Evolutionary conservation across 257 asterid genomes (phyloP), one percentile per base, ranked within the genome.

Genomic region (Primulina tabacum): DNA sequence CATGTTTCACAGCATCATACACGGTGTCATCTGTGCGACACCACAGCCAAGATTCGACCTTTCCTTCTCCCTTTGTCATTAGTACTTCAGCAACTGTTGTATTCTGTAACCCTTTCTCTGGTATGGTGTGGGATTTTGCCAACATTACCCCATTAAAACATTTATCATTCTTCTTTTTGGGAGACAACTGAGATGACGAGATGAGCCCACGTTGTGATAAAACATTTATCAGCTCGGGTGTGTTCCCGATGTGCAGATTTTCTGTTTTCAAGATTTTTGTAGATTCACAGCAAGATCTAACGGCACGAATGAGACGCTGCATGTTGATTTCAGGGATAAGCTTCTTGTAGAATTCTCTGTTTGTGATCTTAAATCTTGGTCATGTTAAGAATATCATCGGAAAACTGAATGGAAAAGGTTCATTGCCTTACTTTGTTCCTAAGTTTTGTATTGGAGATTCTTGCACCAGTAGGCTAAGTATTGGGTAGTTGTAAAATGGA

Each of bases 1-100:
- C 97, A 75, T 86, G 81, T 74, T 88, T 90, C 40, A 82, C 86
- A 12, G 95, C 97, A 71, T 87, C 95, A 67, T 84, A 80, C 1
- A 83, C 95, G 0, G 82, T 74, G 81, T 91, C 92, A 34, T 88
- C 75, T 56, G 79, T 68, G 62, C 58, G 80, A 69, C 97, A 89
- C 82, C 87, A 84, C 2, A 87, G 82, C 96, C 92, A 88, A 62
- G 96, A 81, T 30, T 83, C 89, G 0, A 77, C 82, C 68, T 77
- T 77, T 59, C 82, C 92, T 11, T 82, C 86, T 62, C 82, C 91
- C 75, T 90, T 88, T 3, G 81, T 80, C 81, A 83, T 76, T 30
- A 90, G 76, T 33, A 90, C 87, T 24, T 90, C 85, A 5, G 88
- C 85, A 0, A 90, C 91, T 21, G 82, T 84, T 71, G 86, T 76